Evolutionary conservation across 768 basidiomycete genomes (phyloP).

Genomic region (Suillus sp.): DNA sequence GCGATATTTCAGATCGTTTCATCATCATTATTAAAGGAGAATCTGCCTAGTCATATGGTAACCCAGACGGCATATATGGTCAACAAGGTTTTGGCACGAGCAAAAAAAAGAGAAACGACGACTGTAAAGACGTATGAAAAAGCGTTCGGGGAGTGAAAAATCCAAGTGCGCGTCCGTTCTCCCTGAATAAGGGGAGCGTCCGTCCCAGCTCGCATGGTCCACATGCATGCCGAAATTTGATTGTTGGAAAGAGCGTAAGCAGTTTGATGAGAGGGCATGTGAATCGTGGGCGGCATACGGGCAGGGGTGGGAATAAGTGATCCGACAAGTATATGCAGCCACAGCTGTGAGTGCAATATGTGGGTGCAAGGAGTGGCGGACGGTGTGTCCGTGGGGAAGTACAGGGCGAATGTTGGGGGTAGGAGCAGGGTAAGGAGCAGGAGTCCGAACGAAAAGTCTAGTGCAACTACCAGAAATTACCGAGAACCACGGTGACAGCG

Average conservation of each 20-base stretch:
- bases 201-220: constrained; percentile 25
- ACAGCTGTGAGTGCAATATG: constrained; percentile 27
- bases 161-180: constrained; percentile 29
- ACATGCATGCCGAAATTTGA: constrained; percentile 25
- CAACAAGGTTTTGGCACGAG: constrained; percentile 10
- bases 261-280: constrained; percentile 15
- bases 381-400: constrained; percentile 14
- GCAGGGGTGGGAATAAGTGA: constrained; percentile 17
- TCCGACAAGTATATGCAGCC: constrained; percentile 27
- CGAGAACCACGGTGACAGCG: constrained; percentile 22
- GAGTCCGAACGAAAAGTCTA: constrained; percentile 27
- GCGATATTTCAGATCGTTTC: constrained; percentile 4
- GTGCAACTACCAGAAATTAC: constrained; percentile 28
- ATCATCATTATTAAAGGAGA: constrained; percentile 31
- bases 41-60: constrained; percentile 32
- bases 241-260: constrained; percentile 12
- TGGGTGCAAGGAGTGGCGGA: constrained; percentile 32
- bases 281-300: constrained; percentile 20
- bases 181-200: constrained; percentile 20
- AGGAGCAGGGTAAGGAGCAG: constrained; percentile 17
- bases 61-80: constrained; percentile 22
- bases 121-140: constrained; percentile 11
- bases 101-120: constrained; percentile 21
- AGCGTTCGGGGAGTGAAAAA: constrained; percentile 14
- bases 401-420: constrained; percentile 24